Percentiles rank a stretch among this genome's conserved stretches.
phyloP scores from a whole-genome alignment of 176 grass and related monocot species.

The Raddia distichophylla region DNA sequence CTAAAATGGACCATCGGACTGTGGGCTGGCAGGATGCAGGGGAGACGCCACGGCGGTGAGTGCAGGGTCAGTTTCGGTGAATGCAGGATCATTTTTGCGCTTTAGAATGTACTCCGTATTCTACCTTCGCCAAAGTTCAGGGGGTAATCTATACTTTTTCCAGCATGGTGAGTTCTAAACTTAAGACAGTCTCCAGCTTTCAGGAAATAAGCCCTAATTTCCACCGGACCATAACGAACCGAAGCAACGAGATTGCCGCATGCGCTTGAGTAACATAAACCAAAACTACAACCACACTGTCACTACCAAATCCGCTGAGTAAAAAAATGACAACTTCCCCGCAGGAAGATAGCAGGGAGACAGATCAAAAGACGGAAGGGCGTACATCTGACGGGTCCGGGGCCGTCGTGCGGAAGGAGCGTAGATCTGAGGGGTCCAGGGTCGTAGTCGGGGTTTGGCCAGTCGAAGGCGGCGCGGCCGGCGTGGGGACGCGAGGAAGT shows the following conservation, averaged over 20 bases:
- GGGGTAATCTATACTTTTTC: too few relatives aligned
- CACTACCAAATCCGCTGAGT: background rate
- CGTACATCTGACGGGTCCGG: slow-evolving; percentile 64
- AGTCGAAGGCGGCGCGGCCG: slow-evolving; percentile 52
- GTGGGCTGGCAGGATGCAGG: too few relatives aligned
- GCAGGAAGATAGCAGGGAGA: background rate
- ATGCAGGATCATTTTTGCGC: too few relatives aligned
- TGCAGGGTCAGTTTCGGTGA: too few relatives aligned
- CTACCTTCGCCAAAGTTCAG: too few relatives aligned
- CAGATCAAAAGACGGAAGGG: background rate
- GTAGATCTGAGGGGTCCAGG: slow-evolving; percentile 64
- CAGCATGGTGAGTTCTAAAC: background rate
- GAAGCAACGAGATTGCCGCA: background rate
- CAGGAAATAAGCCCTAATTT: background rate
- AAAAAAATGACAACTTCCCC: background rate
- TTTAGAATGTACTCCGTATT: too few relatives aligned
- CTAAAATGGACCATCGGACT: too few relatives aligned
- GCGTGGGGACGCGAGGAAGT: slow-evolving; percentile 29
- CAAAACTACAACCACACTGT: background rate
- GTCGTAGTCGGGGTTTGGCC: slow-evolving; percentile 52
- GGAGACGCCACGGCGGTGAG: too few relatives aligned
- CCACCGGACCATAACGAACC: background rate
- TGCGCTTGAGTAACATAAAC: slow-evolving; percentile 18
- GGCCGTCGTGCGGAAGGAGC: slow-evolving; percentile 35
- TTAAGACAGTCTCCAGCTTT: background rate